Evolutionary conservation across 345 rosid species (phyloP).

Genomic region (Acer yangbiense): DNA sequence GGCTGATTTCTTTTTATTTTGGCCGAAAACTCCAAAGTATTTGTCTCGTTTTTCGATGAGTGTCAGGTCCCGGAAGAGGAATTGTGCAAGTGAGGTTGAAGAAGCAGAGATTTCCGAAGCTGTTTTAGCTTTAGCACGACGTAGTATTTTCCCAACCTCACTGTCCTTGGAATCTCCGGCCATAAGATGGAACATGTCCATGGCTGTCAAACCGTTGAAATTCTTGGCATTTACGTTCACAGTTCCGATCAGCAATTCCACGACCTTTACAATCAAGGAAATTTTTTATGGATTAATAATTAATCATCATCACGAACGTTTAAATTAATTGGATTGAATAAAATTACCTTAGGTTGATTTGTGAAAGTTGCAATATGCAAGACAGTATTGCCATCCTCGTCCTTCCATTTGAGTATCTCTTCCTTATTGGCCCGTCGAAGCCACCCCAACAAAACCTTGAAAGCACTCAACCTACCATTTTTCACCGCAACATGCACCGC

Average conservation of each 20-base stretch:
- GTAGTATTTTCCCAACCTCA: conserved; percentile 4
- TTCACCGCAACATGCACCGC: conserved; percentile 30
- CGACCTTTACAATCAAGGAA: conserved; percentile 7
- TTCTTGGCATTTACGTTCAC: conserved; percentile 31
- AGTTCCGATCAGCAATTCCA: conserved; percentile 18
- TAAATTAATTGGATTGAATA: no score
- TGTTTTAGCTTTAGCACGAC: conserved; percentile 15
- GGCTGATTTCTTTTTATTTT: not conserved
- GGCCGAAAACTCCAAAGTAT: conserved; percentile 11
- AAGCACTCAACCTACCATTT: not conserved
- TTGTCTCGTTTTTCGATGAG: no score
- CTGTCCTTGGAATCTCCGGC: not conserved
- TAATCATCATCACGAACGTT: no score
- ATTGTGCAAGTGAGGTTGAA: no score
- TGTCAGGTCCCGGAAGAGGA: no score
- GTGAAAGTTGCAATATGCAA: not conserved
- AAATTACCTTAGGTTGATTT: not conserved
- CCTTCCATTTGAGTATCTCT: not conserved
- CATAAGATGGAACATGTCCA: conserved; percentile 16
- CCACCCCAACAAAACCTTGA: conserved; percentile 13
- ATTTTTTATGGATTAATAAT: no score
- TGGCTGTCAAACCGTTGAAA: not conserved
- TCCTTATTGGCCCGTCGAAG: not conserved
- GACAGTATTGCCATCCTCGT: conserved; percentile 1
- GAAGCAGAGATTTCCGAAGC: not conserved